A percentile compares a stretch with the other conserved stretches of the same genome.
Evolutionary conservation across 805 yeast species (phyloP).

Genomic region (Ascoidea asiatica): DNA sequence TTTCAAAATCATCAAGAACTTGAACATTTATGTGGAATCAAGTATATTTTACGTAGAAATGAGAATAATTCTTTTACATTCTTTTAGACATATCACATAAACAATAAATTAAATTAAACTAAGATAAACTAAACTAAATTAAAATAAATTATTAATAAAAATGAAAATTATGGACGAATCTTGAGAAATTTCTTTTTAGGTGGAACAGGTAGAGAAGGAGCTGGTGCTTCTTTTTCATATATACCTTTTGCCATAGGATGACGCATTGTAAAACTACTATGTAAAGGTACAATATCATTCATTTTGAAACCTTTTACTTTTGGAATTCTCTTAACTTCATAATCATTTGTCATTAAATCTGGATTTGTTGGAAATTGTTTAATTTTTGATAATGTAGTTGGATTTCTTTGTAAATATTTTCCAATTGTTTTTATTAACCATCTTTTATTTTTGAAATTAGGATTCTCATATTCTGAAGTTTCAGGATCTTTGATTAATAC

Average conservation of each 20-base stretch:
- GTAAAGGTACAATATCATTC: slow-evolving; percentile 82
- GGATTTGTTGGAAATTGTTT: slow-evolving; percentile 42
- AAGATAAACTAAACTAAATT: no score
- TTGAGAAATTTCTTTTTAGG: not conserved
- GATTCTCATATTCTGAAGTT: slow-evolving; percentile 26
- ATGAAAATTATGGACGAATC: not conserved
- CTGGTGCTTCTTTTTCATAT: slow-evolving; percentile 40
- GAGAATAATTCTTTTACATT: no score
- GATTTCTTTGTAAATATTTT: slow-evolving; percentile 46
- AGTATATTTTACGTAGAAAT: no score
- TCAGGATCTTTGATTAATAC: slow-evolving; percentile 39
- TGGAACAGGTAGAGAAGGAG: slow-evolving; percentile 18
- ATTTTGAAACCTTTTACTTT: slow-evolving; percentile 75
- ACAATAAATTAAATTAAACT: no score
- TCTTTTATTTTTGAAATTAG: slow-evolving; percentile 40
- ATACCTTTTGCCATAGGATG: slow-evolving; percentile 70
- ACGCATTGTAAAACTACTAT: slow-evolving; percentile 65
- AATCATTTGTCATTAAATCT: slow-evolving; percentile 22
- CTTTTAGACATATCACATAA: no score
- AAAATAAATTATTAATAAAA: no score
- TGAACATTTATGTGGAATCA: no score
- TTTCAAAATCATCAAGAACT: no score
- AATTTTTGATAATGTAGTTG: slow-evolving; percentile 54
- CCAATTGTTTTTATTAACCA: slow-evolving; percentile 48
- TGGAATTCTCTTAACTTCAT: slow-evolving; percentile 48